Conservation (phyloP, 345 rosid genomes). For the Draba incana region DNA sequence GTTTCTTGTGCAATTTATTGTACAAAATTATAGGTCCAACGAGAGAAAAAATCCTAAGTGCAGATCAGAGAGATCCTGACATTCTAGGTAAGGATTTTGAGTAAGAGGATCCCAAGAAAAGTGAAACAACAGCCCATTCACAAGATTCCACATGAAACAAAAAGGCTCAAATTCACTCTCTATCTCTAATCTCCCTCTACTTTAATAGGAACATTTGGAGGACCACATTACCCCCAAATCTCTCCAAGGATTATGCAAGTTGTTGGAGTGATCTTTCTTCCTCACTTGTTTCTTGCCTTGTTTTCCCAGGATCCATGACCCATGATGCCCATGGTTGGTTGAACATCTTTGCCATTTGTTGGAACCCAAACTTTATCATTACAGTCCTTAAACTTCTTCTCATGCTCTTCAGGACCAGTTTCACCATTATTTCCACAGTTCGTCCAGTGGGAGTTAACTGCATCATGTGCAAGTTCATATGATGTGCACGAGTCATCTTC, state of each 20-base stretch:
- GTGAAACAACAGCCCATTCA: conserved; percentile 31
- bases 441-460: conserved; percentile 23
- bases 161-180: conserved; percentile 9
- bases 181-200: conserved; percentile 9
- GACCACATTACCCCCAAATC: conserved; percentile 24
- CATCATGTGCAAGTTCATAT: conserved; percentile 47
- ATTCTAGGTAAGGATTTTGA: conserved; percentile 28
- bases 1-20: conserved; percentile 21
- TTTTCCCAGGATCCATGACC: conserved; percentile 48
- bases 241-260: conserved; percentile 25
- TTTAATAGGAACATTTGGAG: conserved; percentile 29
- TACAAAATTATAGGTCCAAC: conserved; percentile 1
- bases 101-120: conserved; percentile 37
- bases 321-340: conserved; percentile 58
- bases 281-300: conserved; percentile 43
- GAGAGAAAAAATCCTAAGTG: conserved; percentile 7
- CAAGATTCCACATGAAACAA: conserved; percentile 31
- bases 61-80: conserved; percentile 40
- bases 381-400: conserved; percentile 42
- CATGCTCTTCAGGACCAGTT: conserved; percentile 28
- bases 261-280: conserved; percentile 31
- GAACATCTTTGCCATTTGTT: conserved; percentile 49
- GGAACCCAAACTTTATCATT: conserved; percentile 54
- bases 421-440: conserved; percentile 28
- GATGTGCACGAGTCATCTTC: conserved; percentile 56